These are phyloP conservation scores for Neonectria punicea DNA, from an alignment of 2,329 filamentous ascomycete species.

Conservation along the genomic window DNA sequence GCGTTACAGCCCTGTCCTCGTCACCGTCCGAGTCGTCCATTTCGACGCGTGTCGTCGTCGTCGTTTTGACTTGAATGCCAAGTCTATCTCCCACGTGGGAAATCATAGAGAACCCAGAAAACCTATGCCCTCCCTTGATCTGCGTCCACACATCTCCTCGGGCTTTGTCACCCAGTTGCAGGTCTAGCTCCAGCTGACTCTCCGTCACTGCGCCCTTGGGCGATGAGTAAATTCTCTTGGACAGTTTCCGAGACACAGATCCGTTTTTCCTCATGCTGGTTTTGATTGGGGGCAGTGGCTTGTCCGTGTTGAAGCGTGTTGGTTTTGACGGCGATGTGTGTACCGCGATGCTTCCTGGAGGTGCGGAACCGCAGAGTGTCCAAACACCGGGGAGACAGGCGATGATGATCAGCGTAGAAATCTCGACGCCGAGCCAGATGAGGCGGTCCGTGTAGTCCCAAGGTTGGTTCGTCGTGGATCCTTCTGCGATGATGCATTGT, in stretches of 20 bases:
- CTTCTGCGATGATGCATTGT: slow-evolving; percentile 47
- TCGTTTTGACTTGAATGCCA: slow-evolving; percentile 40
- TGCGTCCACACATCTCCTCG: slow-evolving; percentile 46
- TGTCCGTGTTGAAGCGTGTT: slow-evolving; percentile 15
- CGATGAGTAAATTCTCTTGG: not conserved
- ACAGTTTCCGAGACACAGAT: slow-evolving; percentile 3
- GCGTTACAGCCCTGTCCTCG: slow-evolving; percentile 7
- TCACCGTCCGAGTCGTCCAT: slow-evolving; percentile 11
- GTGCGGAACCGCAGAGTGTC: slow-evolving; percentile 15
- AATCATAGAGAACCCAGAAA: slow-evolving; percentile 34
- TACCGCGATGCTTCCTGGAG: slow-evolving; percentile 8
- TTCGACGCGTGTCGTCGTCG: slow-evolving; percentile 24
- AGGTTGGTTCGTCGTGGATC: slow-evolving; percentile 50
- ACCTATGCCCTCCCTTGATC: slow-evolving; percentile 41
- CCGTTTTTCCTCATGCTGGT: slow-evolving; percentile 14
- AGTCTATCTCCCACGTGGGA: slow-evolving; percentile 34
- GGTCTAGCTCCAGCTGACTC: slow-evolving; percentile 37
- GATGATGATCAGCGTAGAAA: slow-evolving; percentile 54
- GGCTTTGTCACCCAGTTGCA: slow-evolving; percentile 46
- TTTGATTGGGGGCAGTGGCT: slow-evolving; percentile 6
- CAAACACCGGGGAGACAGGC: slow-evolving; percentile 54
- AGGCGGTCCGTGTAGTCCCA: slow-evolving; percentile 55
- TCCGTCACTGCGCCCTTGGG: slow-evolving; percentile 28
- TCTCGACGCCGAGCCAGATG: slow-evolving; percentile 57
- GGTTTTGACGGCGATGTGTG: slow-evolving; percentile 33